These are phyloP conservation scores for Melampsora americana DNA, from an alignment of 1,284 basidiomycete genomes.

Conservation along the genomic window DNA sequence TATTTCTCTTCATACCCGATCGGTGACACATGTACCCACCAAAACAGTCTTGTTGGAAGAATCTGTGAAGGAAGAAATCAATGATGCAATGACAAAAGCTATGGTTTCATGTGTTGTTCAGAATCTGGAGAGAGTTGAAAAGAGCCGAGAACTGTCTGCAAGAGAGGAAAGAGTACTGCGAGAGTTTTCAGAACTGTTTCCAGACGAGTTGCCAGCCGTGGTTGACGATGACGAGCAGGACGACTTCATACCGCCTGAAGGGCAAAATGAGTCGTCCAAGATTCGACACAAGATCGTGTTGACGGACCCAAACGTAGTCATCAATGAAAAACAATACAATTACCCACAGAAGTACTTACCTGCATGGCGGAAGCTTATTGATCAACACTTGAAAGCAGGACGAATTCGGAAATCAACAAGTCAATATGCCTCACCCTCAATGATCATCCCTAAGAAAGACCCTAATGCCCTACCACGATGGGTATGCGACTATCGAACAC, in stretches of 20 bases:
- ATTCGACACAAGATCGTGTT: not conserved
- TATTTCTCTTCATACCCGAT: not conserved
- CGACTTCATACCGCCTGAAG: not conserved
- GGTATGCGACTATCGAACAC: not conserved
- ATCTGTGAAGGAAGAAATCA: too few relatives aligned
- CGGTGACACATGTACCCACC: not conserved
- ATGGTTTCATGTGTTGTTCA: too few relatives aligned
- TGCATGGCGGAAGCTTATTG: slow-evolving; percentile 38
- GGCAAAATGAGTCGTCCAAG: not conserved
- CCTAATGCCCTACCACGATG: slow-evolving; percentile 45
- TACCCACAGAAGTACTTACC: slow-evolving; percentile 23
- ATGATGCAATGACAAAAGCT: too few relatives aligned
- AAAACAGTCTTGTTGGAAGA: too few relatives aligned
- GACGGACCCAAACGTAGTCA: slow-evolving; percentile 11
- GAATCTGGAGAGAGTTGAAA: too few relatives aligned
- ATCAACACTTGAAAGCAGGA: slow-evolving; percentile 38
- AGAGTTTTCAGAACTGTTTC: not conserved
- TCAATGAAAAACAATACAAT: slow-evolving; percentile 40
- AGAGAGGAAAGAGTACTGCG: not conserved
- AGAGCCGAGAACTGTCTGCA: too few relatives aligned
- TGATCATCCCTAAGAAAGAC: slow-evolving; percentile 28
- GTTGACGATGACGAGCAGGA: not conserved
- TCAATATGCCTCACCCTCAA: not conserved
- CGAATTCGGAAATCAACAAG: slow-evolving; percentile 42
- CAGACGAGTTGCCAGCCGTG: not conserved